These are phyloP conservation scores for Globomyces sp. DNA, from an alignment of 371 early-diverging fungal species.

Conservation along the genomic window DNA sequence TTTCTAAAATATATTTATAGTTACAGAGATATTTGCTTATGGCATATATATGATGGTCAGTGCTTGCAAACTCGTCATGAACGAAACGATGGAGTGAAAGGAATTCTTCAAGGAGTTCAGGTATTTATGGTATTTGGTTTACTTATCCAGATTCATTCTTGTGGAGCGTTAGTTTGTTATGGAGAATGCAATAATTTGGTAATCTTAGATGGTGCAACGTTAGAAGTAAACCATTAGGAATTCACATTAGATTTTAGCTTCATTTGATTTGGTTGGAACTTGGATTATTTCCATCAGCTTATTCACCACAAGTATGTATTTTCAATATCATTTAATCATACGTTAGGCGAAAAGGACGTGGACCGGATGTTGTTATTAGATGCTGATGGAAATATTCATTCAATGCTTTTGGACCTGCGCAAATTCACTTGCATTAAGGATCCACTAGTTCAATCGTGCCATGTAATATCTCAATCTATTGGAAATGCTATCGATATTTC, in stretches of 20 bases:
- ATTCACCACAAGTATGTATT: not conserved
- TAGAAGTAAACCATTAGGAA: not conserved
- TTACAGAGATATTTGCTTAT: conserved; percentile 12
- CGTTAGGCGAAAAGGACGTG: conserved; percentile 4
- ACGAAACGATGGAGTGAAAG: not conserved
- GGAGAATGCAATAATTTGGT: conserved; percentile 8
- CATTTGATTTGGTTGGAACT: conserved; percentile 11
- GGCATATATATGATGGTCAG: conserved; percentile 15
- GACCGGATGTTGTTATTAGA: conserved; percentile 12
- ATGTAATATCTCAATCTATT: not conserved
- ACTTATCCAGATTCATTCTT: conserved; percentile 10
- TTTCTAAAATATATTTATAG: not conserved
- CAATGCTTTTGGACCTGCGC: not conserved
- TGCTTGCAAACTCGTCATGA: conserved; percentile 15
- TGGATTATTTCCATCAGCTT: conserved; percentile 13
- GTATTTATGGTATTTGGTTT: not conserved
- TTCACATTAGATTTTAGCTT: not conserved
- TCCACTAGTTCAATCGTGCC: conserved; percentile 1
- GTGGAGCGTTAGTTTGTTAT: conserved; percentile 11
- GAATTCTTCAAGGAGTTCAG: conserved; percentile 6
- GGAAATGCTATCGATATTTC: conserved; percentile 8
- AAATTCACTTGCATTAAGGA: not conserved
- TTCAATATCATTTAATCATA: not conserved
- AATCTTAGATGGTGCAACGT: conserved; percentile 11
- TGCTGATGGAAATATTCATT: conserved; percentile 11